phyloP scores from a whole-genome alignment of 2,329 filamentous ascomycete species.

The Cercospora zeae-maydis region DNA sequence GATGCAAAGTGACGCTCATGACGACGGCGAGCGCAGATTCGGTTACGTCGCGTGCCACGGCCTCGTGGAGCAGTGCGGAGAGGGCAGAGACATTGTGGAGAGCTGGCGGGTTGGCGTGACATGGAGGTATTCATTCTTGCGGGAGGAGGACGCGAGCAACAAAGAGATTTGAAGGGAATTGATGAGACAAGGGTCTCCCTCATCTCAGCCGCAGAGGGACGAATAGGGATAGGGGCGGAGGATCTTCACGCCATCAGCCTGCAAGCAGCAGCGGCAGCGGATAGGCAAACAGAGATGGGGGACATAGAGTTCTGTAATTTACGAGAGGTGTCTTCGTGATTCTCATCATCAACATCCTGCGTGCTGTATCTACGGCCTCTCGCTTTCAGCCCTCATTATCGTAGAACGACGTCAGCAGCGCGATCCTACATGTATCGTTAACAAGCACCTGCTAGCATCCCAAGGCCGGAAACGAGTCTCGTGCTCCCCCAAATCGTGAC shows the following conservation, averaged over 20 bases:
- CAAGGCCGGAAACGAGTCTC: background rate
- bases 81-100: background rate
- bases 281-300: background rate
- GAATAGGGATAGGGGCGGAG: background rate
- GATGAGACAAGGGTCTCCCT: background rate
- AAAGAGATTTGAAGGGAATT: background rate
- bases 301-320: background rate
- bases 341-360: background rate
- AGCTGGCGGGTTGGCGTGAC: background rate
- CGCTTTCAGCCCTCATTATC: too few species aligned
- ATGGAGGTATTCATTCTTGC: background rate
- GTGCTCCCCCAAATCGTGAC: background rate
- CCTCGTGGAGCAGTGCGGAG: background rate
- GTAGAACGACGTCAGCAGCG: background rate
- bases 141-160: background rate
- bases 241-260: background rate
- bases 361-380: background rate
- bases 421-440: background rate
- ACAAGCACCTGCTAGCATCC: background rate
- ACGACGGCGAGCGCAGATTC: background rate
- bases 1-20: constrained; percentile 1
- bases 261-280: background rate
- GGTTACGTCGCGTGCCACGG: background rate
- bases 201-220: background rate
- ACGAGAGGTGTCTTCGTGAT: background rate